Evolutionary conservation across 495 filamentous ascomycete genomes (phyloP).

Genomic region (Penicillium bialowiezense): DNA sequence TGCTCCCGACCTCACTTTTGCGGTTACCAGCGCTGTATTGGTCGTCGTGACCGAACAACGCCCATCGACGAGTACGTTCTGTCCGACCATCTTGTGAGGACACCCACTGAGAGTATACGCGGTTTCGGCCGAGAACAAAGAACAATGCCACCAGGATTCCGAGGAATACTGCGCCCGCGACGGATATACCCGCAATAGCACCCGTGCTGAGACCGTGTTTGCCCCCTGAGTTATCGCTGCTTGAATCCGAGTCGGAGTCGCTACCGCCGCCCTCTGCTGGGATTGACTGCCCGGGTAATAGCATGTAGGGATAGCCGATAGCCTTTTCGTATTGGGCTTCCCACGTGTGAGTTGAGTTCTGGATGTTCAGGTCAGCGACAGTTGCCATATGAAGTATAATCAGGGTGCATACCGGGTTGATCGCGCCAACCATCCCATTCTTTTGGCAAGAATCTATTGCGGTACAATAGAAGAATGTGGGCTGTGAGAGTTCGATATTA

Average conservation of each 20-base stretch:
- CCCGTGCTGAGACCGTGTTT: constrained; percentile 26
- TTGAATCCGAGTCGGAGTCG: background rate
- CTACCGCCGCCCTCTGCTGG: constrained; percentile 32
- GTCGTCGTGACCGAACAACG: constrained; percentile 18
- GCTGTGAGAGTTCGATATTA: constrained; percentile 16
- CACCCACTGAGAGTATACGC: constrained; percentile 36
- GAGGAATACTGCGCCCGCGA: constrained; percentile 32
- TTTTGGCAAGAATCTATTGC: constrained; percentile 36
- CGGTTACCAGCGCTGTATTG: background rate
- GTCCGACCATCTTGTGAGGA: constrained; percentile 30
- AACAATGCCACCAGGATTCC: constrained; percentile 32
- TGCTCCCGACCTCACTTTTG: constrained; percentile 18
- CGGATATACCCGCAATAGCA: constrained; percentile 38
- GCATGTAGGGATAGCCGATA: constrained; percentile 33
- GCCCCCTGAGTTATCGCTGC: background rate
- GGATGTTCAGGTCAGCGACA: background rate
- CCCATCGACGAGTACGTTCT: constrained; percentile 33
- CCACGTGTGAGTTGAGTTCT: constrained; percentile 35
- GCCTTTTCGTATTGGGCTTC: constrained; percentile 33
- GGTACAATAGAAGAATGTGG: constrained; percentile 41
- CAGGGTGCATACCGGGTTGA: constrained; percentile 32
- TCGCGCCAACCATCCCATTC: constrained; percentile 45
- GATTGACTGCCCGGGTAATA: constrained; percentile 36
- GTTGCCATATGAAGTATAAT: background rate
- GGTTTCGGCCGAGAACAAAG: constrained; percentile 40